phyloP scores from a whole-genome alignment of 139 green algal species.

The Monoraphidium neglectum region DNA sequence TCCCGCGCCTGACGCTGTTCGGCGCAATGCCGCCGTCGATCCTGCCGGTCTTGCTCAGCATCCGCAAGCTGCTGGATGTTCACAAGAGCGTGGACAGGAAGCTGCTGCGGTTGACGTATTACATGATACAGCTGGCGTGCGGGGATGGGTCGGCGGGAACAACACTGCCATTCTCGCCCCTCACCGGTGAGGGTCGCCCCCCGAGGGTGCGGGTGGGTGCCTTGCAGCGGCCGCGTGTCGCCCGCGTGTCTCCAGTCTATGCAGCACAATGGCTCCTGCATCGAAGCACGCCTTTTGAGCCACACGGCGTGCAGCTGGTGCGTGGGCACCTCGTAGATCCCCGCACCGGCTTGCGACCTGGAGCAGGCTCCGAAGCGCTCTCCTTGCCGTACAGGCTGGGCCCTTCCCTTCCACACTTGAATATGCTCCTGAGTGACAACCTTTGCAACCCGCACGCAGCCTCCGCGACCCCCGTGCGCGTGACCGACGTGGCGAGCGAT shows the following conservation, averaged over 20 bases:
- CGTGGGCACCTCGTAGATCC: too few species aligned
- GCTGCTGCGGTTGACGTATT: conserved; percentile 52
- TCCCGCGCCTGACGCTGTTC: conserved; percentile 38
- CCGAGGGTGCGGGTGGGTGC: neutral
- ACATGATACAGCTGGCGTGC: conserved; percentile 65
- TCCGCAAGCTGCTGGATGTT: conserved; percentile 17
- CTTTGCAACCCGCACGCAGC: too few species aligned
- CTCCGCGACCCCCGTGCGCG: conserved; percentile 6
- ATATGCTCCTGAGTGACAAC: too few species aligned
- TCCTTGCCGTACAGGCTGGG: too few species aligned
- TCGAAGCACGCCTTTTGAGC: too few species aligned
- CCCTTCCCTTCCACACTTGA: too few species aligned
- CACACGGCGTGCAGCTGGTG: too few species aligned
- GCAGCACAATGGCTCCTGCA: too few species aligned
- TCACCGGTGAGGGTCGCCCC: conserved; percentile 10
- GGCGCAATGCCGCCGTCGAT: conserved; percentile 36
- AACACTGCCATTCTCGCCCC: conserved; percentile 39
- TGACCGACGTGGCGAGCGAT: conserved; percentile 21
- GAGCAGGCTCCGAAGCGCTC: too few species aligned
- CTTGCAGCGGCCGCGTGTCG: neutral
- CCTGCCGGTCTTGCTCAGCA: conserved; percentile 37
- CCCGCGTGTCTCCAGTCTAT: too few species aligned
- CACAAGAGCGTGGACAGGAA: conserved; percentile 39
- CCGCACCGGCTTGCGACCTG: too few species aligned
- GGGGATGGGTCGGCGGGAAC: conserved; percentile 64